Percentiles rank a stretch among this genome's conserved stretches.
Conservation (phyloP, 1,284 basidiomycete species). For the Mycena sp. region DNA sequence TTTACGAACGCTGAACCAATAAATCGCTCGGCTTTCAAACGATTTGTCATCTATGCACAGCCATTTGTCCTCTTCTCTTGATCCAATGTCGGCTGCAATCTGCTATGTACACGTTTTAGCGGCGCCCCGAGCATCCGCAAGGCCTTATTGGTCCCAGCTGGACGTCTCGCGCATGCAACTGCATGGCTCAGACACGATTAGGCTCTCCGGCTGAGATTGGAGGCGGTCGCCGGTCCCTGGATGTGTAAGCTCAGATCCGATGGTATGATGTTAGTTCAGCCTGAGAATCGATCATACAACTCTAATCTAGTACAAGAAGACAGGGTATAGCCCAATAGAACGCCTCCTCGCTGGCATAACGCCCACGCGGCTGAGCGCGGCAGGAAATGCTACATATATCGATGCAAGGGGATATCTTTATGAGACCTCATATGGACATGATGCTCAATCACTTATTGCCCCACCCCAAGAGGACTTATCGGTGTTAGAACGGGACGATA, state of each 20-base stretch:
- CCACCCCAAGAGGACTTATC: not conserved
- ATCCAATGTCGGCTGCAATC: constrained; percentile 1
- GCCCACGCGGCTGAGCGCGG: constrained; percentile 11
- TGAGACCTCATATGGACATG: constrained; percentile 6
- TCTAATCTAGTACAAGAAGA: constrained; percentile 21
- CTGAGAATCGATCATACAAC: constrained; percentile 24
- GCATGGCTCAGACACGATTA: constrained; percentile 4
- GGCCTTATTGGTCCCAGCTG: not conserved
- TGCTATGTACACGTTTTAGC: not conserved
- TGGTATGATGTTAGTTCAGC: constrained; percentile 15
- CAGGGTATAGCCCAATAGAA: constrained; percentile 9
- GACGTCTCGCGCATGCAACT: not conserved
- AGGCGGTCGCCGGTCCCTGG: constrained; percentile 11
- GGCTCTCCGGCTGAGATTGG: not conserved
- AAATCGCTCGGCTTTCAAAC: too few species aligned
- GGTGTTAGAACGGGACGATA: constrained; percentile 21
- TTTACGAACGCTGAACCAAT: too few species aligned
- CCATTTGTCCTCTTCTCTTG: not conserved
- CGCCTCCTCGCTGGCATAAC: constrained; percentile 22
- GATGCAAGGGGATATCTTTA: constrained; percentile 27
- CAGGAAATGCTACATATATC: constrained; percentile 9
- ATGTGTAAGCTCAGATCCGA: constrained; percentile 22
- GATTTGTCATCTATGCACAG: not conserved
- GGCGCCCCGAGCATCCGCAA: not conserved
- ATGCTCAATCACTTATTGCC: constrained; percentile 17